Percentiles rank a stretch among this genome's conserved stretches.
Conservation (phyloP, 192 early-diverging fungal genomes). For the Jimgerdemannia lactiflua region DNA sequence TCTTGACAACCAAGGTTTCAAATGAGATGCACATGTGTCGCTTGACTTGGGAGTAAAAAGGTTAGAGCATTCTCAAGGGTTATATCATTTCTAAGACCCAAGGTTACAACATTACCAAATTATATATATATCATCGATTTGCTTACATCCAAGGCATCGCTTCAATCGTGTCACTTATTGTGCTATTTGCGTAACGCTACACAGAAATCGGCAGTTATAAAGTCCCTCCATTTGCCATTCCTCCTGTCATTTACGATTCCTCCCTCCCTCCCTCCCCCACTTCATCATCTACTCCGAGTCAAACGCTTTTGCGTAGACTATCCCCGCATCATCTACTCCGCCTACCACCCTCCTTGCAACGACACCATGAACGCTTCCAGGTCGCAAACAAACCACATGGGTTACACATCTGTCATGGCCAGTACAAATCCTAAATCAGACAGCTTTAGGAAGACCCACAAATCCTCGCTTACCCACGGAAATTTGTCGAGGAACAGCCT, state of each 20-base stretch:
- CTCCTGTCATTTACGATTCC: background rate
- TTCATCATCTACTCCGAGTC: background rate
- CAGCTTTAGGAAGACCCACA: background rate
- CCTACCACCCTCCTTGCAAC: background rate
- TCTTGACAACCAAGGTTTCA: too few relatives aligned
- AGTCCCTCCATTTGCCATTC: background rate
- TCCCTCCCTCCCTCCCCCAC: too few relatives aligned
- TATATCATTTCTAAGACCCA: too few relatives aligned
- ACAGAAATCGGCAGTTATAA: background rate
- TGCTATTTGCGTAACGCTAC: background rate
- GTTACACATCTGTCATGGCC: background rate
- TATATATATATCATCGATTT: too few relatives aligned
- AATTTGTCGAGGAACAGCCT: background rate
- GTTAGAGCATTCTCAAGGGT: too few relatives aligned
- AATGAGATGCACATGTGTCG: too few relatives aligned
- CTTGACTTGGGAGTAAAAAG: too few relatives aligned
- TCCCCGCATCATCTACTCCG: background rate
- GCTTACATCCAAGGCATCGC: too few relatives aligned
- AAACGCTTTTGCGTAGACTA: background rate
- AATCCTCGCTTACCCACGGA: background rate
- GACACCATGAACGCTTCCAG: background rate
- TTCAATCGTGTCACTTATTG: background rate
- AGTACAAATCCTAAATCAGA: background rate
- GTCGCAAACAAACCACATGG: too few relatives aligned
- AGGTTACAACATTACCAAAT: too few relatives aligned